Base-by-base conservation (phyloP, 1,139 yeast genomes). In the Scheffersomyces titani region DNA sequence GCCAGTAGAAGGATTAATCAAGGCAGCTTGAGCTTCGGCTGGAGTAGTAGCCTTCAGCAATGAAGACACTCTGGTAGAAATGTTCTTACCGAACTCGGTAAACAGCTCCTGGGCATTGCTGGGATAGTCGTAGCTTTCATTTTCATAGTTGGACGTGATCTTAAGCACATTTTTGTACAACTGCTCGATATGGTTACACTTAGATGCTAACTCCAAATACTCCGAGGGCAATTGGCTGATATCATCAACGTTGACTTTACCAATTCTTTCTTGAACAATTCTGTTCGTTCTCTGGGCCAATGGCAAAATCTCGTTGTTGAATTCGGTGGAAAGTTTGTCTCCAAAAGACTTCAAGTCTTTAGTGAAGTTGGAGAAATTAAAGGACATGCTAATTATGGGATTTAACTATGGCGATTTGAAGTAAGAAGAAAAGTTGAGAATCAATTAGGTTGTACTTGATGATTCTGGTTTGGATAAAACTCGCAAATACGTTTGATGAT, bases 101-200 rank as follows among this genome's bases (percentile, higher is more conserved):
- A 91, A 84, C 19, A 94, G 87, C 69, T 91, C 97, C 66, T 81
- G 87, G 57, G 79, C 69, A 67, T 89, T 88, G 55, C 87, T 84
- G n/a, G 97, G 97, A 71, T 91, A 91, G 72, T 92, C 97, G 73
- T 92, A 91, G 55, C 89, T 82, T 71, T 90, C 97, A 63, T 79
- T 83, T 67, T 88, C 94, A 71, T 89, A 91, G 57, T 83, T 83
- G 46, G 82, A 75, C 57, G 96, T 88, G 56, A 91, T 89, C 57
- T 88, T 83, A 63, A 91, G 81, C 56, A 91, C 83, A 68, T 89
- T 88, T 70, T 84, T 84, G 77, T 90, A 91, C 55, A 91, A 85
- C 47, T 80, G 74, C 70, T 88, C 91, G 69, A 91, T 82, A 55
- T 89, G 86, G 70, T 91, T 96, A 59, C 92, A 87, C 67, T 86